phyloP scores from a whole-genome alignment of 495 filamentous ascomycete species.

The Elaphomyces granulatus region DNA sequence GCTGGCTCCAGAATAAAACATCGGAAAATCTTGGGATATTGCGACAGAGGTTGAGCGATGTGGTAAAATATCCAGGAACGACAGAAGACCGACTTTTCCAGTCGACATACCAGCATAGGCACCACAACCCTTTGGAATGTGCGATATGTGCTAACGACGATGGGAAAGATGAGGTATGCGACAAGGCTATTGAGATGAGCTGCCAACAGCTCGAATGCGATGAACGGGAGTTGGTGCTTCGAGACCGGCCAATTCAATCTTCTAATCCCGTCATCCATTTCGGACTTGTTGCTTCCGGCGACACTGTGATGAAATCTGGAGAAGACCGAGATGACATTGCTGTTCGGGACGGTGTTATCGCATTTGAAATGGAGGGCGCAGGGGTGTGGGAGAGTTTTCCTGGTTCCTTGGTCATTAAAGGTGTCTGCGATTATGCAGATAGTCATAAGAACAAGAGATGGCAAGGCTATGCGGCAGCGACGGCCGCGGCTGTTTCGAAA shows the following conservation, averaged over 20 bases:
- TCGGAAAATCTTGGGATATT: background rate
- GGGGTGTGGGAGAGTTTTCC: conserved; percentile 21
- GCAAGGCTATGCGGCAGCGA: conserved; percentile 22
- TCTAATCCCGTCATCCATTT: conserved; percentile 4
- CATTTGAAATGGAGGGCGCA: conserved; percentile 27
- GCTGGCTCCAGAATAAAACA: background rate
- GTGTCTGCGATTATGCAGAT: conserved; percentile 25
- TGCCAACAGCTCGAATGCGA: conserved; percentile 4
- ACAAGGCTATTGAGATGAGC: conserved; percentile 1
- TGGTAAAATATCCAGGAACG: conserved; percentile 12
- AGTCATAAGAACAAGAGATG: conserved; percentile 26
- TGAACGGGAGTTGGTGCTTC: conserved; percentile 3
- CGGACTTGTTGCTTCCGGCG: conserved; percentile 11
- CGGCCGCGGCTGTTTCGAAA: conserved; percentile 15
- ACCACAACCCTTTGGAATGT: conserved; percentile 5
- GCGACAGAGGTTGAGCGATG: no score
- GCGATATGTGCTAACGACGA: background rate
- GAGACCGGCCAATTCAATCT: background rate
- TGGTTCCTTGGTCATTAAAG: conserved; percentile 22
- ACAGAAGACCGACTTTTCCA: conserved; percentile 10
- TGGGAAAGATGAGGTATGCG: conserved; percentile 3
- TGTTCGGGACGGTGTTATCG: conserved; percentile 10
- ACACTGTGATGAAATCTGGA: conserved; percentile 14
- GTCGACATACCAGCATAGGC: conserved; percentile 8
- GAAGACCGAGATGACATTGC: conserved; percentile 9